Evolutionary conservation across 1,284 basidiomycete genomes (phyloP).

Genomic region (Apiotrichum sp.): DNA sequence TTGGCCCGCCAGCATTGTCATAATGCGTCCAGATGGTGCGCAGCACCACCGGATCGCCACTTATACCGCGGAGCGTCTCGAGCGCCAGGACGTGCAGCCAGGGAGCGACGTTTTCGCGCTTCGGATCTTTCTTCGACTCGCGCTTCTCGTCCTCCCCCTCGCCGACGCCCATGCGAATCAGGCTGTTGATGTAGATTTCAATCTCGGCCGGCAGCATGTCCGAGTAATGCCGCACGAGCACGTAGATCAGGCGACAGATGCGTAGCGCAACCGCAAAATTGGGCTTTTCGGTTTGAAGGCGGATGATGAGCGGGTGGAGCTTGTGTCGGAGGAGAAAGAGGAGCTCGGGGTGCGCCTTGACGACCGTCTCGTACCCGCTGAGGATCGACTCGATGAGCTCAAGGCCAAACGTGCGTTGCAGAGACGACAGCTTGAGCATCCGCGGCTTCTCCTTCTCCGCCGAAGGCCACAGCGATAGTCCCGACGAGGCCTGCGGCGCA

Average conservation of each 20-base stretch:
- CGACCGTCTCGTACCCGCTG: constrained; percentile 85
- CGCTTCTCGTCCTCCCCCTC: constrained; percentile 49
- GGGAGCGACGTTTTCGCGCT: constrained; percentile 47
- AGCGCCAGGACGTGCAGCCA: constrained; percentile 88
- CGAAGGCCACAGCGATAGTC: constrained; percentile 28
- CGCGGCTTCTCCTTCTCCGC: constrained; percentile 60
- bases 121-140: constrained; percentile 16
- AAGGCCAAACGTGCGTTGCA: constrained; percentile 89
- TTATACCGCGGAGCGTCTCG: constrained; percentile 85
- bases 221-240: constrained; percentile 87
- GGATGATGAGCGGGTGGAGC: constrained; percentile 82
- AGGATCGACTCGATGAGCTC: constrained; percentile 95
- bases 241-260: constrained; percentile 87
- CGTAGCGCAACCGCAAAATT: constrained; percentile 82
- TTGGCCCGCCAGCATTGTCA: constrained; percentile 56
- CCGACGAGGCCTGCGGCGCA: constrained; percentile 15
- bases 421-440: constrained; percentile 74
- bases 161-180: constrained; percentile 71
- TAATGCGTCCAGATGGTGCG: constrained; percentile 74
- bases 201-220: constrained; percentile 70
- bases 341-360: constrained; percentile 79
- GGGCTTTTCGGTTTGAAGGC: constrained; percentile 73
- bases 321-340: constrained; percentile 78
- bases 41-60: constrained; percentile 74
- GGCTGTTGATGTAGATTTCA: constrained; percentile 74